phyloP scores from a whole-genome alignment of 441 rosid species.

The Caryocar brasiliense region DNA sequence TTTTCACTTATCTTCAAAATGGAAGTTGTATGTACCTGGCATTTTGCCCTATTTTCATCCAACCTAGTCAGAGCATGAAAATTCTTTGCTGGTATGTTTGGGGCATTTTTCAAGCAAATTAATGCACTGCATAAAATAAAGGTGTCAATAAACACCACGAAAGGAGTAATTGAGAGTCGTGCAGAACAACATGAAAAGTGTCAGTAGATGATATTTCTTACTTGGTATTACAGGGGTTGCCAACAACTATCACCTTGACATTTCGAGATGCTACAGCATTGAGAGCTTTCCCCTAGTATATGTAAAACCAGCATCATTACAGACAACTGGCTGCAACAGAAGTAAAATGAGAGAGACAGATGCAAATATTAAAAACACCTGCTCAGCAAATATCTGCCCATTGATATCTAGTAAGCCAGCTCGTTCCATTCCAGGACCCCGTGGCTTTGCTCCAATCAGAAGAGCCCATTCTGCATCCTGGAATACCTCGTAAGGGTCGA shows the following conservation, averaged over 20 bases:
- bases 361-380: conserved; percentile 26
- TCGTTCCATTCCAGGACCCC: conserved; percentile 96
- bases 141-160: conserved; percentile 3
- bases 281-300: conserved; percentile 75
- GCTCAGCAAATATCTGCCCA: conserved; percentile 87
- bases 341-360: not conserved
- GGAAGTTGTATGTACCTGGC: conserved; percentile 62
- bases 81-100: conserved; percentile 86
- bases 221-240: conserved; percentile 98
- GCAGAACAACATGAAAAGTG: not conserved
- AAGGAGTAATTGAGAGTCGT: no score
- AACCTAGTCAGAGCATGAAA: conserved; percentile 86
- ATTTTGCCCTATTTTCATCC: conserved; percentile 92
- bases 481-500: conserved; percentile 66
- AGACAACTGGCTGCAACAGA: not conserved
- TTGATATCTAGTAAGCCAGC: conserved; percentile 79
- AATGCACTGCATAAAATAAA: not conserved
- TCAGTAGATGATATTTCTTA: conserved; percentile 25
- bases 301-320: conserved; percentile 1
- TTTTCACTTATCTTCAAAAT: not conserved
- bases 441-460: conserved; percentile 91
- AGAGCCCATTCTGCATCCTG: conserved; percentile 95
- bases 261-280: conserved; percentile 82
- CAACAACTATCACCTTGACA: conserved; percentile 85
- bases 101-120: conserved; percentile 90